Evolutionary conservation across 2,329 filamentous ascomycete species (phyloP), one percentile per base, ranked within the genome.

Genomic region (Apiospora pterosperma): DNA sequence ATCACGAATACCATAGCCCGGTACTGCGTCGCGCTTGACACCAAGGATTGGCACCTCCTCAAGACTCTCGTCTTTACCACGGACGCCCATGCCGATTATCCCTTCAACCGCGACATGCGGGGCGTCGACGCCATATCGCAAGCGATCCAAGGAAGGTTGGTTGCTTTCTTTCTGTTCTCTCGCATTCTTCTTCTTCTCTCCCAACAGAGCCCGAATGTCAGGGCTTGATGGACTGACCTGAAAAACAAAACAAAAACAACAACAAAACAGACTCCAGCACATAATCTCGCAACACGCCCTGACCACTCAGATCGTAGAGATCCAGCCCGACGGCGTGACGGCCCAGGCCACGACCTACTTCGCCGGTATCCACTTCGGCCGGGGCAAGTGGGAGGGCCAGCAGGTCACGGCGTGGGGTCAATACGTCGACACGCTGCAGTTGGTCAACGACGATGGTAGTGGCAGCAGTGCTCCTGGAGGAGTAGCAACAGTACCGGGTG

Each of bases 331-430:
- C 19, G 65, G 65, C 36, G 41, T 25, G 63, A 63, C 14, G 8
- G 65, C 65, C 34, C n/a, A 58, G 8, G 63, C 63, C 19, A 59
- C 44, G 12, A 67, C 65, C 23, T 67, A 67, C 59, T 67, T 65
- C 61, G 63, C 63, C n/a, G 65, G 61, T 34, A 4, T 65, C 28
- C 65, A 67, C 48, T 67, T 67, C 36, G 65, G 65, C n/a, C 23
- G 59, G 23, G 65, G 65, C 23, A 60, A 62, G 44, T 67, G 65
- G 65, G 31, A 63, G 36, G 65, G 63, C 19, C 42, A 65, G 12
- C 52, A 64, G 31, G 21, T 64, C 34, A 65, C 65, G 11, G 60
- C 59, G 4, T 67, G 65, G 65, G 65, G 65, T 2, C 61, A 39
- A 23, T 67, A 67, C 36, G 31, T 61, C 11, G 65, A 67, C 61